Evolutionary conservation across 2,329 filamentous ascomycete genomes (phyloP), one percentile per base, ranked within the genome.

Genomic region (Podosphaera fusca): DNA sequence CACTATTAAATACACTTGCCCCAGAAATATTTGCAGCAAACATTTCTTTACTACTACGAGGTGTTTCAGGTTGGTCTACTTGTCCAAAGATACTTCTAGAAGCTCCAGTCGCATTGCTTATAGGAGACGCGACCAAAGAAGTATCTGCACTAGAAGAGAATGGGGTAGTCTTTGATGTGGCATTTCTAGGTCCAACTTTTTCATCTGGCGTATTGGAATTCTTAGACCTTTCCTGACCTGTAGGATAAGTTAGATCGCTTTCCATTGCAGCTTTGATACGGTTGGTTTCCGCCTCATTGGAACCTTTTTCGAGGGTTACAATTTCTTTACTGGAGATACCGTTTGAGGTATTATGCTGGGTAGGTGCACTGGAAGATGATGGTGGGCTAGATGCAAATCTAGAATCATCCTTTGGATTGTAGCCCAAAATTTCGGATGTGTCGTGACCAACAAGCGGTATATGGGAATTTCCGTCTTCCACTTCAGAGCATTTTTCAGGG

Each of bases 391-490:
- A 21, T 21, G 21, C 21, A 21, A 21, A 21, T 21, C 21, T 21
- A 21, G 21, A 21, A 21, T 21, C 21, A 21, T 21, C 21, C 21
- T 21, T 21, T 21, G 21, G 21, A 21, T 21, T 42, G 10, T 8
- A 12, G 38, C 38, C 5, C 3, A 14, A 42, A 12, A 12, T 12
- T 12, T 7, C n/a, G 10, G 10, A 42, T 56, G 58, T 63, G 8
- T 52, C 59, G 42, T 35, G 59, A 40, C 61, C 61, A 31, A 57
- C 31, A 29, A 57, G 58, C 47, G 61, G 58, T 34, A 61, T 57
- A 55, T 64, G 63, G 2, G 64, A 61, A 10, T 70, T 73, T 8
- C 69, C 69, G 57, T 72, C 72, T 40, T 74, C 70, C 56, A 70
- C 72, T 59, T 45, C 36, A 31, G 46, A 55, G 12, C 53, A 36